Percentiles rank a stretch among this genome's conserved stretches.
Evolutionary conservation across 192 early-diverging fungal species (phyloP).

Genomic region (Backusella psychrophila): DNA sequence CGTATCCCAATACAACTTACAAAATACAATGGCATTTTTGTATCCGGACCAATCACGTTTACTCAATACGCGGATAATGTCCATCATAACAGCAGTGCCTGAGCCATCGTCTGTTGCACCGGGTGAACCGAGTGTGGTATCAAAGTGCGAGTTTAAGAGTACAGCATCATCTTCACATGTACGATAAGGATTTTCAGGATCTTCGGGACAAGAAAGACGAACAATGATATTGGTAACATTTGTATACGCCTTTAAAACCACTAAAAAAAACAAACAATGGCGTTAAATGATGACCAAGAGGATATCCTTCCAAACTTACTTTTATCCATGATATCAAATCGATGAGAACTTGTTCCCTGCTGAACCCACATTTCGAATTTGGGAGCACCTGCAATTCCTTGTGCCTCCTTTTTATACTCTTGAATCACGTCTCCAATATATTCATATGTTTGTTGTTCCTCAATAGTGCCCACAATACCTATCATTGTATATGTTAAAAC

Average conservation of each 20-base stretch:
- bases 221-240: slow-evolving; percentile 76
- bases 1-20: slow-evolving; percentile 37
- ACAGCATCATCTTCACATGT: slow-evolving; percentile 61
- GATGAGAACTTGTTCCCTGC: slow-evolving; percentile 59
- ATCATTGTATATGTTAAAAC: slow-evolving; percentile 6
- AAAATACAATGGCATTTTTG: slow-evolving; percentile 54
- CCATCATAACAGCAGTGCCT: slow-evolving; percentile 72
- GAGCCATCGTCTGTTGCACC: slow-evolving; percentile 70
- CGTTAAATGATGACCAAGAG: not conserved
- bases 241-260: slow-evolving; percentile 64
- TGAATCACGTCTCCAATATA: slow-evolving; percentile 38
- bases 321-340: slow-evolving; percentile 72
- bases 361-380: slow-evolving; percentile 63
- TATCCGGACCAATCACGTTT: slow-evolving; percentile 39
- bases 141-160: slow-evolving; percentile 71
- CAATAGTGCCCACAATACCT: slow-evolving; percentile 42
- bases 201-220: slow-evolving; percentile 60
- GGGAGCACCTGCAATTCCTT: slow-evolving; percentile 29
- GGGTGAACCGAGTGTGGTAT: slow-evolving; percentile 58
- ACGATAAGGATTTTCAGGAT: not conserved
- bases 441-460: slow-evolving; percentile 44
- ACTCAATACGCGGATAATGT: slow-evolving; percentile 53
- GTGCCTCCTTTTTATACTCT: slow-evolving; percentile 28
- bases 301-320: slow-evolving; percentile 34
- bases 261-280: slow-evolving; percentile 21